Percentiles rank a stretch among this genome's conserved stretches.
phyloP scores from a whole-genome alignment of 1,284 basidiomycete genomes.

The Sanguinoderma infundibulare region DNA sequence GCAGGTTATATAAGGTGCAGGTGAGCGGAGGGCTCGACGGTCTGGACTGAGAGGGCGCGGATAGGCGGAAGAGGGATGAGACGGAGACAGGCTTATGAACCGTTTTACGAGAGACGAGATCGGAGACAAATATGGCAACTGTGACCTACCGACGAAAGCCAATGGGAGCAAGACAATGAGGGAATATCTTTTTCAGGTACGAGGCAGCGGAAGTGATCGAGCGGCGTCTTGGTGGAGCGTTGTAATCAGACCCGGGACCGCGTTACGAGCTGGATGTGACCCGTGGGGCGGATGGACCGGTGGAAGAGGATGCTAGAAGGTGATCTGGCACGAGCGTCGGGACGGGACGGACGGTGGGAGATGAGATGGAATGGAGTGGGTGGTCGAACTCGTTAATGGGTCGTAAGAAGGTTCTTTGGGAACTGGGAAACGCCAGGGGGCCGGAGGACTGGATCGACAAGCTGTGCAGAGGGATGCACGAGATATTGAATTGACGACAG shows the following conservation, averaged over 20 bases:
- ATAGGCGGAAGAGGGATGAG: conserved; percentile 21
- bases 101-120: conserved; percentile 18
- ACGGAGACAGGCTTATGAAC: conserved; percentile 23
- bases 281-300: background rate
- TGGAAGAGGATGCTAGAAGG: conserved; percentile 1
- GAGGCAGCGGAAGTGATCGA: conserved; percentile 25
- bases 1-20: conserved; percentile 18
- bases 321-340: background rate
- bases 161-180: conserved; percentile 20
- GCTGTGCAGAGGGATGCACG: conserved; percentile 16
- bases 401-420: conserved; percentile 15
- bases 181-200: conserved; percentile 20
- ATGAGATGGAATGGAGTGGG: conserved; percentile 18
- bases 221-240: conserved; percentile 18
- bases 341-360: background rate
- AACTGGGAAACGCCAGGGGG: conserved; percentile 7
- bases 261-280: background rate
- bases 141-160: conserved; percentile 16
- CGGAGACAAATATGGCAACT: conserved; percentile 19
- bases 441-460: conserved; percentile 17
- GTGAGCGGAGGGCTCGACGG: conserved; percentile 15
- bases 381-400: conserved; percentile 21
- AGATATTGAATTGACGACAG: background rate
- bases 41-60: conserved; percentile 21
- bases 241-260: conserved; percentile 13